Base-by-base conservation (phyloP, 2,329 filamentous ascomycete genomes). In the Colletotrichum sp. region DNA sequence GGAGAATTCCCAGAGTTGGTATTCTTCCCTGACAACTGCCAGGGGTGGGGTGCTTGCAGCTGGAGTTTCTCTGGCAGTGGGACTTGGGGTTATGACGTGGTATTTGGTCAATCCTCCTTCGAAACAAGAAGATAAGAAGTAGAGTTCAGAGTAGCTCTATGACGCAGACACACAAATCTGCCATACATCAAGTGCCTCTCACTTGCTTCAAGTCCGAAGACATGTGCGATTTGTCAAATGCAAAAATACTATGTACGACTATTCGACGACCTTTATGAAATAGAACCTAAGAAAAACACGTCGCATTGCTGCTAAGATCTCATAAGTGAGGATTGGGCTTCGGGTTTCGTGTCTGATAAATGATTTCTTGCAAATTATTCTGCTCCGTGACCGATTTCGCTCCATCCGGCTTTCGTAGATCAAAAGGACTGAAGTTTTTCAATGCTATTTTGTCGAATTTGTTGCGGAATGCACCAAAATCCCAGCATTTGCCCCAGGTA, bases 401-500 rank as follows among this genome's bases (percentile, higher is more conserved):
- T 6, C 69, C 61, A 24, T 26, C 48, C 24, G 69, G 69, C 48
- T 72, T 72, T 8, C 21, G n/a, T 34, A 72, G 24, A 10, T 67
- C 9, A 48, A 67, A 32, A 26, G 69, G 69, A n/a, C 38, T 67
- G 15, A 72, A 38, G 32, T 72, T 38, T 26, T 32, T 67, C 13
- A 72, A n/a, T 58, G 61, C 69, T 34, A 72, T 60, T 13, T 60
- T 67, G 34, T 72, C 69, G 34, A 67, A 72, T 4, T 67, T 30
- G 12, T 67, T 43, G 10, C 61, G 69, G 13, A 72, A 72, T 8
- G 21, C 24, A 28, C 9, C 24, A 9, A 72, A 72, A 12, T 72
- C 69, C 69, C 69, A 72, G 48, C 69, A 72, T 34, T 72, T 72
- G 18, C 69, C 69, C 69, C 69, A 67, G 10, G 69, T 72, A 28